These are phyloP conservation scores for Aspergillus cristatus DNA, from an alignment of 495 filamentous ascomycete species.

Conservation along the genomic window DNA sequence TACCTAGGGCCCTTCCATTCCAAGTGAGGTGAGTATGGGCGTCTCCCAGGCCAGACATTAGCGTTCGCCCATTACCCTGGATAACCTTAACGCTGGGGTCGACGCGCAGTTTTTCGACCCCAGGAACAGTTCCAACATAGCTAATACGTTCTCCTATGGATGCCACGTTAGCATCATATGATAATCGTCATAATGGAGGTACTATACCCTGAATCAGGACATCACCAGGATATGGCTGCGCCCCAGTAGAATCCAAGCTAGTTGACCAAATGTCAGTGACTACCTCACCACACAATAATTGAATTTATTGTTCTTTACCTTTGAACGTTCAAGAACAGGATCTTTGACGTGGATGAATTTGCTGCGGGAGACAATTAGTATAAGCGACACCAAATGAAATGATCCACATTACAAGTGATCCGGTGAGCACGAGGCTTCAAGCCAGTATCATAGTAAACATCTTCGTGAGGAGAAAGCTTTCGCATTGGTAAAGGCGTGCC, in stretches of 20 bases:
- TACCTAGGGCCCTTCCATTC: conserved; percentile 25
- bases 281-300: neutral
- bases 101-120: conserved; percentile 15
- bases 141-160: conserved; percentile 19
- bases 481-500: neutral
- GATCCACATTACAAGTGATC: conserved; percentile 15
- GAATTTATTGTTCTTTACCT: conserved; percentile 7
- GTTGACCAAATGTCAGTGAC: neutral
- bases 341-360: conserved; percentile 7
- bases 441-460: neutral
- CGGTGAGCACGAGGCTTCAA: conserved; percentile 3
- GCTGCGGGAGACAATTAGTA: no score
- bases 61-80: conserved; percentile 27
- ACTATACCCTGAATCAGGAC: conserved; percentile 30
- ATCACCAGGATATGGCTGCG: conserved; percentile 29
- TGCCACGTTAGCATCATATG: neutral
- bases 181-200: neutral
- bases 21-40: conserved; percentile 36
- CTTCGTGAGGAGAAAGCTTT: neutral
- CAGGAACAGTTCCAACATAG: conserved; percentile 25
- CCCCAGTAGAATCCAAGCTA: conserved; percentile 27
- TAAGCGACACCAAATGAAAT: conserved; percentile 9
- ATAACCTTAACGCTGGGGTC: conserved; percentile 24
- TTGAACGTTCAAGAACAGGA: conserved; percentile 32
- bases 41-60: conserved; percentile 35